Conservation (phyloP, 179 eudicot species). For the Gypsophila paniculata region DNA sequence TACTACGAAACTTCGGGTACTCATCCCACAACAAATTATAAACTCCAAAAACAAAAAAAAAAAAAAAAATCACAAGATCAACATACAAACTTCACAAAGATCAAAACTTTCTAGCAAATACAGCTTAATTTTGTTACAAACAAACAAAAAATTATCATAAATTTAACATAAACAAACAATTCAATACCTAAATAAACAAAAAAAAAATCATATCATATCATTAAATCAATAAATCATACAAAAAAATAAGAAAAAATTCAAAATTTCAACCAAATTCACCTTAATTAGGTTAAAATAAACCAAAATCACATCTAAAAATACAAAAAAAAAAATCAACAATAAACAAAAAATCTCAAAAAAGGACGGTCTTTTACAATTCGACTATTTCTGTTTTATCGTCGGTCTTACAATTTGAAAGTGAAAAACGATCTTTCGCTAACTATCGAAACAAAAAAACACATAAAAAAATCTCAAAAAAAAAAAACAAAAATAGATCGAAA, state of each 20-base stretch:
- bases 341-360: too few relatives aligned
- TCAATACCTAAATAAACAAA: neutral
- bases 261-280: too few relatives aligned
- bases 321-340: too few relatives aligned
- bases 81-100: neutral
- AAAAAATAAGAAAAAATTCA: too few relatives aligned
- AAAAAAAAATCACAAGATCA: neutral
- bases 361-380: too few relatives aligned
- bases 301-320: too few relatives aligned
- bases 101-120: neutral
- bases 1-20: too few relatives aligned
- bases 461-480: neutral
- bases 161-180: neutral
- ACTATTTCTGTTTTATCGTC: too few relatives aligned
- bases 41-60: neutral
- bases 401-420: too few relatives aligned
- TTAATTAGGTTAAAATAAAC: too few relatives aligned
- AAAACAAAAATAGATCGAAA: neutral
- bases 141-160: neutral
- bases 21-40: neutral
- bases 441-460: too few relatives aligned
- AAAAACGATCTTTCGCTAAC: neutral
- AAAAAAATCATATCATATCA: neutral
- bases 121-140: neutral
- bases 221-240: too few relatives aligned